phyloP scores from a whole-genome alignment of 2,329 filamentous ascomycete genomes.

The Venturia asperata region DNA sequence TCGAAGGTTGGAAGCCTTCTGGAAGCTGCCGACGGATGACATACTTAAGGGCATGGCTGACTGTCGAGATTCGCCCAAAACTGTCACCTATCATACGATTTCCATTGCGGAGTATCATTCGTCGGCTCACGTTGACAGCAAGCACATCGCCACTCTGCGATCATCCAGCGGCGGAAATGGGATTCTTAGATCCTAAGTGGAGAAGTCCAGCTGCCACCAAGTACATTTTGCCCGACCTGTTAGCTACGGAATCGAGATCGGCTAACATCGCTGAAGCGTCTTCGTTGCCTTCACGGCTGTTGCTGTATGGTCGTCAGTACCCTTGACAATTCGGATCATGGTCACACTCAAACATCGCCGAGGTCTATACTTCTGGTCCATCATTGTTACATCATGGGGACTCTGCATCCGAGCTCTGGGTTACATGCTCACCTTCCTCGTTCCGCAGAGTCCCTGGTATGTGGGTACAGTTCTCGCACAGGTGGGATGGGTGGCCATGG shows the following conservation, averaged over 20 bases:
- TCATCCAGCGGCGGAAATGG: neutral
- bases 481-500: constrained; percentile 51
- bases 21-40: neutral
- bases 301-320: constrained; percentile 15
- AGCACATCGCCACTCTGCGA: neutral
- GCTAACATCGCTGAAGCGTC: neutral
- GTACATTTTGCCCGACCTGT: neutral
- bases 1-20: neutral
- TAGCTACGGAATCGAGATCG: neutral
- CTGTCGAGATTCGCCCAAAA: neutral
- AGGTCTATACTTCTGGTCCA: constrained; percentile 45
- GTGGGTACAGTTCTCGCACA: constrained; percentile 10
- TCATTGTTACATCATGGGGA: constrained; percentile 27
- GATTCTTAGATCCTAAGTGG: neutral
- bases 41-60: neutral
- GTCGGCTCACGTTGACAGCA: neutral
- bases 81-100: neutral
- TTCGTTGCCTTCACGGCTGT: constrained; percentile 17
- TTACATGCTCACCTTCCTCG: constrained; percentile 11
- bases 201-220: neutral
- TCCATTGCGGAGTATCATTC: neutral
- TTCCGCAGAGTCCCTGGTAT: neutral
- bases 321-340: constrained; percentile 27
- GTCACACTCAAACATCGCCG: constrained; percentile 42
- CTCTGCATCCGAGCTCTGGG: constrained; percentile 11